Conservation (phyloP, 1,284 basidiomycete genomes). For the Tilletia walkeri region DNA sequence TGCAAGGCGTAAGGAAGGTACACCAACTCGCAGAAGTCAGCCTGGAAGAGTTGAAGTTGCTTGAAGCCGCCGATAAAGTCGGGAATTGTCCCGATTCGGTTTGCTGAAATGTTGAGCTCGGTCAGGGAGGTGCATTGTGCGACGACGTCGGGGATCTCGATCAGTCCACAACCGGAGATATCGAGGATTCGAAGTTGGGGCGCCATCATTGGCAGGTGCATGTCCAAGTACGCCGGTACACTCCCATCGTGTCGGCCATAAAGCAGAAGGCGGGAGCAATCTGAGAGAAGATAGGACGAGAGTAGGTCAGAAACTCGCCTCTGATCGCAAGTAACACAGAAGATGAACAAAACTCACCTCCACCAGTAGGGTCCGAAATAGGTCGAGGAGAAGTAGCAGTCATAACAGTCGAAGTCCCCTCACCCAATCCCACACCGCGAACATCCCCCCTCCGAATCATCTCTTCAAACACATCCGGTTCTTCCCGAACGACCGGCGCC, state of each 20-base stretch:
- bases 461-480: neutral
- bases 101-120: constrained; percentile 88
- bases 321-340: neutral
- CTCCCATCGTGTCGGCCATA: neutral
- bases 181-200: constrained; percentile 38
- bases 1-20: constrained; percentile 63
- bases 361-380: neutral
- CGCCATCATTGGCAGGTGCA: neutral
- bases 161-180: constrained; percentile 69
- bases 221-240: neutral
- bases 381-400: neutral
- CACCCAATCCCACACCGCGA: neutral
- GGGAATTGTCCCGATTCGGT: constrained; percentile 74
- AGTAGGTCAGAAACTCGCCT: neutral
- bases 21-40: constrained; percentile 77
- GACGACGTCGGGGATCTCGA: constrained; percentile 74
- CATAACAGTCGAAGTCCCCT: neutral
- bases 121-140: constrained; percentile 76
- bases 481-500: neutral
- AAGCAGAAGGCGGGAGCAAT: neutral
- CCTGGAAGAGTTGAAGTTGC: constrained; percentile 79
- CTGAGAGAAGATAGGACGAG: neutral
- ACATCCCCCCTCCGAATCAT: neutral
- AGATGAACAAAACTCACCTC: neutral
- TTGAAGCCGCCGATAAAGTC: constrained; percentile 73